phyloP scores from a whole-genome alignment of 257 asterid genomes.

The Salvia rosmarinus region DNA sequence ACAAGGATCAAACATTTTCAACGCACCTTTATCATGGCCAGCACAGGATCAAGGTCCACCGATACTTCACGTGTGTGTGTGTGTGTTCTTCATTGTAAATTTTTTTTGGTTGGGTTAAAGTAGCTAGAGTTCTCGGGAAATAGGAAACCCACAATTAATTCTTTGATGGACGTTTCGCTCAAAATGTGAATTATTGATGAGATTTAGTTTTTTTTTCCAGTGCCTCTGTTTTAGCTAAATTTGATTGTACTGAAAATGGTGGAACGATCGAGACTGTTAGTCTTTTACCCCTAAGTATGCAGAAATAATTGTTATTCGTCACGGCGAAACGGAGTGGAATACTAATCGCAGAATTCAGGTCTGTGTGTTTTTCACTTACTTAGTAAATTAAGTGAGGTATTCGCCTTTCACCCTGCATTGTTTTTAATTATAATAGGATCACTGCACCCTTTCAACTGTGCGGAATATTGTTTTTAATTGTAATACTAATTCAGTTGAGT shows the following conservation, averaged over 20 bases:
- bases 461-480: too few relatives aligned
- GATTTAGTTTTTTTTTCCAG: slow-evolving; percentile 32
- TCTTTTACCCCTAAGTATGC: slow-evolving; percentile 39
- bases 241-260: slow-evolving; percentile 35
- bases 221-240: slow-evolving; percentile 28
- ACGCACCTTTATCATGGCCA: slow-evolving; percentile 43
- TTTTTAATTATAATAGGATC: too few relatives aligned
- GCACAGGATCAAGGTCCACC: slow-evolving; percentile 47
- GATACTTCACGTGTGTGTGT: background rate
- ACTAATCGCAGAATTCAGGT: slow-evolving; percentile 82
- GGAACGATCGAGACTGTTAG: slow-evolving; percentile 26
- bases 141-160: slow-evolving; percentile 5
- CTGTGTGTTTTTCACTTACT: background rate
- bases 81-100: too few relatives aligned
- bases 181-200: slow-evolving; percentile 5
- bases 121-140: background rate
- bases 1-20: background rate
- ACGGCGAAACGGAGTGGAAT: slow-evolving; percentile 97
- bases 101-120: background rate
- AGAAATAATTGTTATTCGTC: slow-evolving; percentile 83
- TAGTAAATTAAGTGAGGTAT: background rate
- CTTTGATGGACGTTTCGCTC: slow-evolving; percentile 2
- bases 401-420: background rate
- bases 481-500: background rate
- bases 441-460: too few relatives aligned